Conservation (phyloP, 2,329 filamentous ascomycete species). For the Ampelomyces quisqualis region DNA sequence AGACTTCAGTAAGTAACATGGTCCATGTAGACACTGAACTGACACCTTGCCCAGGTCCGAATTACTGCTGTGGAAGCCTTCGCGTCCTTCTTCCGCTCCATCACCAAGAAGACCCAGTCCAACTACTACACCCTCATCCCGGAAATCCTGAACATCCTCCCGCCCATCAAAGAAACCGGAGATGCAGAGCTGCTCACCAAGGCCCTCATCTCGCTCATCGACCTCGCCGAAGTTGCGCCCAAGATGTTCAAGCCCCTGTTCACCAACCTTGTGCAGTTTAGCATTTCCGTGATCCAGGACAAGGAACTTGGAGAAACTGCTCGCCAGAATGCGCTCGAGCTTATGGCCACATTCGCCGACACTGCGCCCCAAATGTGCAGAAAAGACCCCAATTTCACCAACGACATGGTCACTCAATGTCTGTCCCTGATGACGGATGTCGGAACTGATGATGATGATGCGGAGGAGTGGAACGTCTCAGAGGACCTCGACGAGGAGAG, state of each 20-base stretch:
- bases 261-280: conserved; percentile 87
- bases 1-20: conserved; percentile 62
- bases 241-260: conserved; percentile 99
- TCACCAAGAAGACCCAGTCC: conserved; percentile 80
- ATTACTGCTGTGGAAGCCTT: conserved; percentile 96
- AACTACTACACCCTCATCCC: conserved; percentile 88
- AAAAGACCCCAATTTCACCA: conserved; percentile 88
- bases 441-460: conserved; percentile 90
- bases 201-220: conserved; percentile 86
- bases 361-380: conserved; percentile 92
- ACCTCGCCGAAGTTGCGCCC: conserved; percentile 88
- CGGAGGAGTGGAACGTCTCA: conserved; percentile 85
- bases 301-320: conserved; percentile 90
- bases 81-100: conserved; percentile 88
- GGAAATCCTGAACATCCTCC: conserved; percentile 90
- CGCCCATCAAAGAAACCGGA: conserved; percentile 86
- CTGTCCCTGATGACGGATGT: conserved; percentile 98
- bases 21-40: conserved; percentile 3
- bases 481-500: conserved; percentile 98
- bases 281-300: conserved; percentile 89
- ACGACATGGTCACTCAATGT: conserved; percentile 98
- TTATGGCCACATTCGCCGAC: conserved; percentile 98
- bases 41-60: conserved; percentile 63
- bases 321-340: conserved; percentile 89
- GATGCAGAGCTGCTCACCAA: conserved; percentile 91